Percentiles rank a stretch among this genome's conserved stretches.
Conservation (phyloP, 2,329 filamentous ascomycete genomes). For the Herpotrichia juniperi region DNA sequence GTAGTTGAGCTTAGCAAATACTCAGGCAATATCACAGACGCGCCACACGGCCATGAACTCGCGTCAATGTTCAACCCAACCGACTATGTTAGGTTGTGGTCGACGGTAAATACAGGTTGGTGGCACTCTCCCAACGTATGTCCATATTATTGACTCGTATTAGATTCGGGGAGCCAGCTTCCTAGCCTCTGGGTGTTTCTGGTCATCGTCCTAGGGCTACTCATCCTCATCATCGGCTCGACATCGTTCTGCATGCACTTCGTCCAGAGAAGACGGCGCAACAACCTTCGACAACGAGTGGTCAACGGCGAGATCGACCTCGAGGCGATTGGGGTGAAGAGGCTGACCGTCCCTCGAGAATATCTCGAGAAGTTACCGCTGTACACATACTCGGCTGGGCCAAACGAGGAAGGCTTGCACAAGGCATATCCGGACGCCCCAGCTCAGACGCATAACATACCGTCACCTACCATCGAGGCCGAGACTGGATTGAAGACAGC, state of each 20-base stretch:
- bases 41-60: conserved; percentile 48
- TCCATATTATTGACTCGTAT: conserved; percentile 8
- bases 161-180: conserved; percentile 60
- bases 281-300: conserved; percentile 71
- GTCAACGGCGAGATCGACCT: conserved; percentile 81
- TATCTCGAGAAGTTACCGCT: conserved; percentile 77
- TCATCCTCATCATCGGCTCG: conserved; percentile 69
- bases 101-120: conserved; percentile 55
- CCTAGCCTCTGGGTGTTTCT: conserved; percentile 84
- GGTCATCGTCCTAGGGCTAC: conserved; percentile 70
- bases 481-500: conserved; percentile 8
- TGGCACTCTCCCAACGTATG: background rate
- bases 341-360: conserved; percentile 74
- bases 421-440: conserved; percentile 21
- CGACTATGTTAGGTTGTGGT: conserved; percentile 59
- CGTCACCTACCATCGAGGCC: conserved; percentile 6
- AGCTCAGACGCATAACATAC: conserved; percentile 11
- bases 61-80: conserved; percentile 43
- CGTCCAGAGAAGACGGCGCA: conserved; percentile 74
- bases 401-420: conserved; percentile 15
- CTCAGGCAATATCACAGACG: conserved; percentile 71
- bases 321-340: conserved; percentile 83
- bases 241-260: conserved; percentile 78
- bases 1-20: conserved; percentile 77
- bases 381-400: conserved; percentile 68